Conservation (phyloP, 352 stramenopile genomes). For the Phytopythium kandeliae region DNA sequence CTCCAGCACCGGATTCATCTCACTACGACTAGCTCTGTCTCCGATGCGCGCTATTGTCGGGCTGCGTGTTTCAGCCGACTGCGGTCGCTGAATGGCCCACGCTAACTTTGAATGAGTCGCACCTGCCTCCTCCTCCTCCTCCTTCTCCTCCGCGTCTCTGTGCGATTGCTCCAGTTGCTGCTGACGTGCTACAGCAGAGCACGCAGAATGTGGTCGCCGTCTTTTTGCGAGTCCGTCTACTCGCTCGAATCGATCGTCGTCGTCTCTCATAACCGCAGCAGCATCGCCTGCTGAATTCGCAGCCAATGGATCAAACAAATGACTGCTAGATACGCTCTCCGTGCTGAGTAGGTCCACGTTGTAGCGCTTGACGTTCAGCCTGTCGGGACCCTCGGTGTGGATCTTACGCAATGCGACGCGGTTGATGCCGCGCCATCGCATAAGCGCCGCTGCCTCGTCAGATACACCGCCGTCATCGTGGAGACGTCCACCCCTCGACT, state of each 20-base stretch:
- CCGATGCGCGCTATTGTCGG: not conserved
- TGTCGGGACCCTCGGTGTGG: not conserved
- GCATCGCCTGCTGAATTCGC: not conserved
- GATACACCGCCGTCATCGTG: not conserved
- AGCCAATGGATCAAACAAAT: not conserved
- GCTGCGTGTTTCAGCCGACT: constrained; percentile 21
- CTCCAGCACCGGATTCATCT: constrained; percentile 7
- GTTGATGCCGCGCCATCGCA: not conserved
- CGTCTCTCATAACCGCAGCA: not conserved
- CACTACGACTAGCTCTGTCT: not conserved
- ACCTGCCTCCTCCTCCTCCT: not conserved
- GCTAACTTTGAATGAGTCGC: not conserved
- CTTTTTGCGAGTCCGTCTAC: not conserved
- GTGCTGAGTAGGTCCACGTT: not conserved
- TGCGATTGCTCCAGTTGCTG: not conserved
- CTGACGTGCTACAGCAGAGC: constrained; percentile 1
- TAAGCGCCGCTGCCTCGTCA: not conserved
- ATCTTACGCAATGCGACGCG: not conserved
- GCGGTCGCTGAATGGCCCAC: constrained; percentile 10
- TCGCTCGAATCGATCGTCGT: not conserved
- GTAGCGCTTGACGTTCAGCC: not conserved
- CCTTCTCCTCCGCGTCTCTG: too few relatives aligned
- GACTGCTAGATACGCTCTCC: not conserved
- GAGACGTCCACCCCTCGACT: not conserved
- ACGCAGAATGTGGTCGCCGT: constrained; percentile 3